A percentile compares a stretch with the other conserved stretches of the same genome.
phyloP scores from a whole-genome alignment of 495 filamentous ascomycete species.

The Acidiella bohemica region DNA sequence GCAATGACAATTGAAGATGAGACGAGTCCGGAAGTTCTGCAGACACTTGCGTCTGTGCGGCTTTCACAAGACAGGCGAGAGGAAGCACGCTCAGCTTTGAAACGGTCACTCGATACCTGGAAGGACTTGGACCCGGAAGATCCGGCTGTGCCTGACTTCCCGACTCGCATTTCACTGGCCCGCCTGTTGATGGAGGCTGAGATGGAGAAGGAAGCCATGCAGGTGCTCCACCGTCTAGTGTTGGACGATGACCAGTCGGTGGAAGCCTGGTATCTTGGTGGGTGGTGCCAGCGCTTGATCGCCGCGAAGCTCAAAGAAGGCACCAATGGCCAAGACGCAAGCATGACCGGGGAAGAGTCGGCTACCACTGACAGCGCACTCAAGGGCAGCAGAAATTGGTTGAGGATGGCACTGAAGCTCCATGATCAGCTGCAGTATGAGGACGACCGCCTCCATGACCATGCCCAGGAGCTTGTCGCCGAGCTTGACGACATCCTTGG shows the following conservation, averaged over 20 bases:
- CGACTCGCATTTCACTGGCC: constrained; percentile 67
- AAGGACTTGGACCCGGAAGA: constrained; percentile 53
- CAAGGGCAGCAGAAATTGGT: constrained; percentile 47
- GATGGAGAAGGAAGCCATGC: constrained; percentile 70
- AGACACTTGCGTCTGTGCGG: constrained; percentile 83
- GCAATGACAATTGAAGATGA: constrained; percentile 64
- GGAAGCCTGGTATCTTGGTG: constrained; percentile 93
- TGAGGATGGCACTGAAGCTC: constrained; percentile 45
- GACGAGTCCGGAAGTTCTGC: constrained; percentile 60
- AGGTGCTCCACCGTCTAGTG: constrained; percentile 71
- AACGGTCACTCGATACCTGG: constrained; percentile 65
- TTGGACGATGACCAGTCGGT: constrained; percentile 83
- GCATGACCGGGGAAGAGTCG: constrained; percentile 27
- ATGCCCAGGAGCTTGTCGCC: constrained; percentile 47
- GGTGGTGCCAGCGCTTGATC: constrained; percentile 72
- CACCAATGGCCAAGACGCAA: constrained; percentile 23
- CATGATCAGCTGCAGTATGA: constrained; percentile 54
- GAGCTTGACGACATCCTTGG: constrained; percentile 44
- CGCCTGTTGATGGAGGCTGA: constrained; percentile 79
- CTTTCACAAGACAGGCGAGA: constrained; percentile 69
- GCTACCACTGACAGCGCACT: constrained; percentile 33
- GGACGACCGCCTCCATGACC: constrained; percentile 53
- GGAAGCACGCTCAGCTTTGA: constrained; percentile 68
- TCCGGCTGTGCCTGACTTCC: constrained; percentile 58
- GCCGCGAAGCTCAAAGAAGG: constrained; percentile 35